phyloP scores from a whole-genome alignment of 495 filamentous ascomycete species.

The Hyaloscypha bicolor region DNA sequence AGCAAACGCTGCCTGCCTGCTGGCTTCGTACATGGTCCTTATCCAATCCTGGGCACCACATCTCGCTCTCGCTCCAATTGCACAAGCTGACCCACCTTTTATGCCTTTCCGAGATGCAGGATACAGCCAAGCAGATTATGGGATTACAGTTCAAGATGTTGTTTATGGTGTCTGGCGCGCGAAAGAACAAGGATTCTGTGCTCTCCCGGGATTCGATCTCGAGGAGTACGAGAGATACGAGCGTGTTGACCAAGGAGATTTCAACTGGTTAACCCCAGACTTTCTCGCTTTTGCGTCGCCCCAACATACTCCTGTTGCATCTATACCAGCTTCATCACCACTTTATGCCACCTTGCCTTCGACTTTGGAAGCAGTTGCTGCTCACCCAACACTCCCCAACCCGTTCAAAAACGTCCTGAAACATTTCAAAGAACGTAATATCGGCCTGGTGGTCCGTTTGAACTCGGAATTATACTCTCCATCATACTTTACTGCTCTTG shows the following conservation, averaged over 20 bases:
- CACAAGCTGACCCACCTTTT: slow-evolving; percentile 91
- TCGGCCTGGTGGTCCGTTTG: slow-evolving; percentile 91
- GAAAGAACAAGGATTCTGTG: slow-evolving; percentile 89
- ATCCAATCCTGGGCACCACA: slow-evolving; percentile 99
- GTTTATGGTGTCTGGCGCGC: slow-evolving; percentile 99
- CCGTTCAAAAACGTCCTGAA: slow-evolving; percentile 94
- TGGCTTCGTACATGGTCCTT: slow-evolving; percentile 98
- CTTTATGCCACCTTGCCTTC: slow-evolving; percentile 72
- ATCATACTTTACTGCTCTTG: slow-evolving; percentile 91
- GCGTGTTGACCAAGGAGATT: slow-evolving; percentile 96
- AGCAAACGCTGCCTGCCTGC: slow-evolving; percentile 93
- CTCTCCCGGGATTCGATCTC: slow-evolving; percentile 84
- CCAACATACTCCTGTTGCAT: slow-evolving; percentile 73
- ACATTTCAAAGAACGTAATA: slow-evolving; percentile 83
- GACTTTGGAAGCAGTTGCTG: slow-evolving; percentile 64
- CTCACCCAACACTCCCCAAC: slow-evolving; percentile 62
- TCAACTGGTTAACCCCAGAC: slow-evolving; percentile 96
- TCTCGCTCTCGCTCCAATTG: slow-evolving; percentile 92
- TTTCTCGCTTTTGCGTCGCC: slow-evolving; percentile 98
- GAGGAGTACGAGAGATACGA: slow-evolving; percentile 98
- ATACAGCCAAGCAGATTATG: slow-evolving; percentile 97
- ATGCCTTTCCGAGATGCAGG: slow-evolving; percentile 99
- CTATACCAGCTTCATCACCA: slow-evolving; percentile 69
- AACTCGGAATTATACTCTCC: slow-evolving; percentile 96
- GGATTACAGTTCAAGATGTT: slow-evolving; percentile 91